A percentile compares a stretch with the other conserved stretches of the same genome.
phyloP scores from a whole-genome alignment of 1,139 yeast species.

The Geotrichum europaeum region DNA sequence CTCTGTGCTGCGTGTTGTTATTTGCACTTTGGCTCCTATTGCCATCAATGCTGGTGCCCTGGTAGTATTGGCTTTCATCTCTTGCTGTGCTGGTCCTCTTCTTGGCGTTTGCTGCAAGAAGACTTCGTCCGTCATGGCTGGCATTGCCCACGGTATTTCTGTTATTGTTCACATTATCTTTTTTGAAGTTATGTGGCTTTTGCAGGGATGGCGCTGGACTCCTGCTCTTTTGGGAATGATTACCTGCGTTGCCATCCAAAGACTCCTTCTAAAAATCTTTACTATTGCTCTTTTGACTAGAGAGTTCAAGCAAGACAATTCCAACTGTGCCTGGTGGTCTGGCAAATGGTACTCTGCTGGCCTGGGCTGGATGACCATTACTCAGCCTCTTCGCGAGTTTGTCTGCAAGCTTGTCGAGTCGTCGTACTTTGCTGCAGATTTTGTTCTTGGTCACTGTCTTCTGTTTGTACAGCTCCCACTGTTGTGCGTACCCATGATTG shows the following conservation, averaged over 20 bases:
- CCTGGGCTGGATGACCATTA: conserved; percentile 90
- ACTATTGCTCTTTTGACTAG: conserved; percentile 78
- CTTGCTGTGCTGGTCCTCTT: conserved; percentile 97
- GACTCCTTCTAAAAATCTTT: conserved; percentile 79
- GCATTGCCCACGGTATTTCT: conserved; percentile 86
- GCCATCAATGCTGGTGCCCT: conserved; percentile 73
- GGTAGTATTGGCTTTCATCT: conserved; percentile 60
- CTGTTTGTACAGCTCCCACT: conserved; percentile 87
- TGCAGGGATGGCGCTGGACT: conserved; percentile 85
- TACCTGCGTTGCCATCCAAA: conserved; percentile 80
- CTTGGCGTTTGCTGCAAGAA: conserved; percentile 94
- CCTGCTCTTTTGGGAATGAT: conserved; percentile 83
- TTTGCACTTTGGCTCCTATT: conserved; percentile 88
- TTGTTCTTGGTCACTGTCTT: conserved; percentile 81
- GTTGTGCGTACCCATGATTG: conserved; percentile 77
- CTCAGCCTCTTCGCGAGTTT: conserved; percentile 96
- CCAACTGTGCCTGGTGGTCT: conserved; percentile 99
- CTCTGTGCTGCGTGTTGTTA: conserved; percentile 75
- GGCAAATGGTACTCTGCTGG: conserved; percentile 98
- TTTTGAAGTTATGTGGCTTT: conserved; percentile 94
- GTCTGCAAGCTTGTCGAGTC: conserved; percentile 89
- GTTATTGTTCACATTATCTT: conserved; percentile 77
- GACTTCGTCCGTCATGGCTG: conserved; percentile 96
- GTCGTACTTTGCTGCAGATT: conserved; percentile 96
- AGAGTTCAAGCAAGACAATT: conserved; percentile 94